A percentile compares a stretch with the other conserved stretches of the same genome.
Evolutionary conservation across 1,284 basidiomycete genomes (phyloP).

Genomic region (Puccinia horiana): DNA sequence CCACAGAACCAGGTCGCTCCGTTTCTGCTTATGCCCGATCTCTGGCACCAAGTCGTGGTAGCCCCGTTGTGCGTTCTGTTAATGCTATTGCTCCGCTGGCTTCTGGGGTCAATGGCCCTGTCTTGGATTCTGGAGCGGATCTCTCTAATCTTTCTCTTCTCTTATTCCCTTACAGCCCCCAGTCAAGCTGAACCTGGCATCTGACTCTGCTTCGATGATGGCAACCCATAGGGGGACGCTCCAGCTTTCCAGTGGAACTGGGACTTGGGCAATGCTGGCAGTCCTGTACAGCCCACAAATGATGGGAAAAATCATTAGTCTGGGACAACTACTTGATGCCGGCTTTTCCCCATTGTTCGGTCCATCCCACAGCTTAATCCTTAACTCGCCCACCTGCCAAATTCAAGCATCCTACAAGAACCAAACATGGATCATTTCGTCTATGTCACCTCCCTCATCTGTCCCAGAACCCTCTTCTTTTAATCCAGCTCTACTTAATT

Average conservation of each 20-base stretch:
- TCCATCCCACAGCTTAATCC: too few relatives aligned
- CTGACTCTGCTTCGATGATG: neutral
- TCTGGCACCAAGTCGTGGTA: neutral
- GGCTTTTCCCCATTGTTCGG: too few relatives aligned
- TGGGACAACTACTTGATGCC: neutral
- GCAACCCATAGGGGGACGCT: neutral
- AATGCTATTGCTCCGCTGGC: neutral
- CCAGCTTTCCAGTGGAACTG: neutral
- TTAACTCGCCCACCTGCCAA: too few relatives aligned
- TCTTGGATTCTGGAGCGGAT: neutral
- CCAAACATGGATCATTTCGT: too few relatives aligned
- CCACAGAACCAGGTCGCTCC: neutral
- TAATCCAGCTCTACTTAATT: too few relatives aligned
- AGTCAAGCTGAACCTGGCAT: neutral
- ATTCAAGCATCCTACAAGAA: too few relatives aligned
- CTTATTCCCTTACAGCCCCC: neutral
- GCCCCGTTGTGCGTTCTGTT: neutral
- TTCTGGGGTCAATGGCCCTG: neutral
- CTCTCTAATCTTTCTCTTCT: neutral
- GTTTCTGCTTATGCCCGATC: neutral
- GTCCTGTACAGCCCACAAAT: too few relatives aligned
- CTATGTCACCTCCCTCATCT: too few relatives aligned
- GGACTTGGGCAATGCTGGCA: too few relatives aligned
- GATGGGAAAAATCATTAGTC: too few relatives aligned
- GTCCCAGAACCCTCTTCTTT: too few relatives aligned